Evolutionary conservation across 2,329 filamentous ascomycete genomes (phyloP), one percentile per base, ranked within the genome.

Genomic region (Sporothrix curviconia): DNA sequence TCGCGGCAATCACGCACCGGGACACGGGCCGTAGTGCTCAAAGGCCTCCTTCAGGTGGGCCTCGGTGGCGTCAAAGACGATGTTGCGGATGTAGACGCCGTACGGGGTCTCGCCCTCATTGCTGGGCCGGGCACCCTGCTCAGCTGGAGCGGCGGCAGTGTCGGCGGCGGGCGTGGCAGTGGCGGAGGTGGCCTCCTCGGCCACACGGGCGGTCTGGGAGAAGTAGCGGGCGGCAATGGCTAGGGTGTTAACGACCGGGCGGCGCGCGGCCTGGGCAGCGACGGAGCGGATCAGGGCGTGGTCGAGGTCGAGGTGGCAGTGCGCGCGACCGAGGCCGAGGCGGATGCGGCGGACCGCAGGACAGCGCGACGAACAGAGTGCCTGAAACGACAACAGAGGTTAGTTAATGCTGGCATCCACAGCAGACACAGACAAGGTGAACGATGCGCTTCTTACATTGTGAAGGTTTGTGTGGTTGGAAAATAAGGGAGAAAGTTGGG

Each of bases 31-130:
- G 54, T 66, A 71, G 58, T 68, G 66, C 51, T 63, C 60, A 55
- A 71, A 72, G 6, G 68, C 64, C 56, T 68, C 65, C 53, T 59
- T 55, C 36, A 72, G 64, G 55, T 71, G 66, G 44, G 68, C 64
- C 61, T 72, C 69, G 58, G 61, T 70, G 17, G 68, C 66, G 47
- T 70, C 69, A 49, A 71, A 72, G 28, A 70, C 66, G 30, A 72
- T 57, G 66, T 72, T 72, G 54, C 68, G 65, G 36, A 72, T 50
- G 51, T 70, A 72, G 36, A 68, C 40, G 9, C 64, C 63, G 50
- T 63, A 47, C 6, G 62, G 62, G 7, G 64, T 63, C 57, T 66
- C 62, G 15, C 2, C 11, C 2, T 46, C 44, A 11, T 39, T 14
- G 8, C 15, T 17, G 11, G 25, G n/a, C 19, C 42, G 14, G 5